Percentiles rank a stretch among this genome's conserved stretches.
Conservation (phyloP, 352 stramenopile genomes). For the Globisporangium spinosum region DNA sequence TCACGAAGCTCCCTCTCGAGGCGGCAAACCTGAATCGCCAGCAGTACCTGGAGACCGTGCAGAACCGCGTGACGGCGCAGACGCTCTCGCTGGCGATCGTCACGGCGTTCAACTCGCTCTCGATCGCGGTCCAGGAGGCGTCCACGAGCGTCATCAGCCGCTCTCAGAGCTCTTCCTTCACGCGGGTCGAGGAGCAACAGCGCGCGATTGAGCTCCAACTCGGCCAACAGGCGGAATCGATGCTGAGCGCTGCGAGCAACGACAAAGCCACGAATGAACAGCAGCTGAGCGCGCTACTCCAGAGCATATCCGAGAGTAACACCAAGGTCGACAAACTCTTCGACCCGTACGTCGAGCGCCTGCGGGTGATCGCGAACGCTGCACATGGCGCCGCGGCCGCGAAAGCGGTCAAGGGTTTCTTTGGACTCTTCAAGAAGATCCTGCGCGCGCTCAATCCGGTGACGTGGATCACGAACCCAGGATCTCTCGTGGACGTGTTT, state of each 20-base stretch:
- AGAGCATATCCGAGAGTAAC: not conserved
- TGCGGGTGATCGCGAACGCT: slow-evolving; percentile 1
- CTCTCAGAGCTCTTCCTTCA: not conserved
- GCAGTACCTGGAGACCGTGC: not conserved
- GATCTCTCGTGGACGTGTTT: not conserved
- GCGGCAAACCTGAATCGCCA: not conserved
- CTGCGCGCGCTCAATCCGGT: not conserved
- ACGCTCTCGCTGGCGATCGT: not conserved
- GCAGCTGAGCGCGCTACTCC: not conserved
- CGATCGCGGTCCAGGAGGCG: not conserved
- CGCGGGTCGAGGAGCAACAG: not conserved
- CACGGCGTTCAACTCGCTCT: slow-evolving; percentile 3
- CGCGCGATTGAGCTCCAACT: slow-evolving; percentile 1
- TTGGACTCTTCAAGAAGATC: slow-evolving; percentile 5
- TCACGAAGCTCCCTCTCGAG: not conserved
- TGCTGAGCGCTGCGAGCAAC: not conserved
- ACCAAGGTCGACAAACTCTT: slow-evolving; percentile 1
- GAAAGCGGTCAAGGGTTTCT: not conserved
- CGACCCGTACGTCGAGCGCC: not conserved
- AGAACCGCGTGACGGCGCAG: not conserved
- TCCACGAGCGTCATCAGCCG: not conserved
- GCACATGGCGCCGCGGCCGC: not conserved
- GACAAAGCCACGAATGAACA: not conserved
- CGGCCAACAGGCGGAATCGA: not conserved
- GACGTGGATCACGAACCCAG: slow-evolving; percentile 1